Base-by-base conservation (phyloP, 805 yeast genomes). In the Pichia scutulata region DNA sequence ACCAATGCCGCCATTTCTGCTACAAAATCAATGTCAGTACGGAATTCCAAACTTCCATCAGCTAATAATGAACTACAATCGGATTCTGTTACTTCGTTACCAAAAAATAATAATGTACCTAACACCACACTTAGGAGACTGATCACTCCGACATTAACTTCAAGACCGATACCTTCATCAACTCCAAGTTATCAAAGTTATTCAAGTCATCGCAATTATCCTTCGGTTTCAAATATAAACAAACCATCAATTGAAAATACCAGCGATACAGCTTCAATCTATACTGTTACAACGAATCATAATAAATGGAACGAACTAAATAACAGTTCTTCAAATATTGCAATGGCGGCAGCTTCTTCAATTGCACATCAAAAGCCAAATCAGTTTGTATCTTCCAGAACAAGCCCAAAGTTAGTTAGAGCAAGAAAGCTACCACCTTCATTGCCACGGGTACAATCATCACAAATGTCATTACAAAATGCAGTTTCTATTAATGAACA, bases 311-410 rank as follows among this genome's bases (percentile, higher is more conserved):
- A 66, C 46, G 48, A 58, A 6, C 49, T 65, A 8, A 65, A 62
- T 47, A 57, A 50, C 13, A 47, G 57, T 10, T 63, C 68, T 23
- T 67, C 70, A 1, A 53, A 63, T 0, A 59, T 60, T 10, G 71
- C 71, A 2, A 43, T 68, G 14, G 69, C 69, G 2, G 71, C 71
- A 4, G 71, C 71, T 0, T 56, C 68, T 4, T 30, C 60, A n/a
- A 66, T 67, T n/a, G 68, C 70, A 10, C 63, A 60, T 44, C 43
- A 59, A 4, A 65, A 58, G 13, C 69, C 71, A 3, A 37, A 53
- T 5, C 49, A 57, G 28, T 61, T 67, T 63, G 55, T 52, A 10
- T 59, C 67, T n/a, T 41, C 18, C 7, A 10, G 13, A 9, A 39
- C 41, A 21, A 25, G 42, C 6, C 53, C 47, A n/a, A 46, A 39